Evolutionary conservation across 2,329 filamentous ascomycete species (phyloP).

Genomic region (Thermothelomyces thermophilus): DNA sequence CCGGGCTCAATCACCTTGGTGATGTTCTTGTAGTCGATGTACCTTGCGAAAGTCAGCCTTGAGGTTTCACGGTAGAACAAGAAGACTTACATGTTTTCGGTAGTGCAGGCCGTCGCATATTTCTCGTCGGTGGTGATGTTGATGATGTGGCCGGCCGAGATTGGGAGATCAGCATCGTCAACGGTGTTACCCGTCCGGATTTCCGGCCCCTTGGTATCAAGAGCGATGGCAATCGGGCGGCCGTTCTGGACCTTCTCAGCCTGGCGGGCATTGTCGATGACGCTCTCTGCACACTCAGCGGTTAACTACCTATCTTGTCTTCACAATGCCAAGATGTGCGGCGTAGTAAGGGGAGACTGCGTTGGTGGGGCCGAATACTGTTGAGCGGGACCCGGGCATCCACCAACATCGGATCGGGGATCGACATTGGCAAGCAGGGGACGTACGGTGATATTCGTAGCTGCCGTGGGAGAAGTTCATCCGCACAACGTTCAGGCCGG

Average conservation of each 20-base stretch:
- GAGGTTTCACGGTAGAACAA: neutral
- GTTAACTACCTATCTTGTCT: conserved; percentile 50
- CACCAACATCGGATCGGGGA: neutral
- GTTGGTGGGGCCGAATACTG: neutral
- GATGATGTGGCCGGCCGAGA: conserved; percentile 74
- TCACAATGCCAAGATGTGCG: neutral
- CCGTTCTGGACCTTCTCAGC: conserved; percentile 73
- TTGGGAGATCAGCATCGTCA: conserved; percentile 73
- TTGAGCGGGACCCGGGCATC: conserved; percentile 6
- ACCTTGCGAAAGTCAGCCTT: conserved; percentile 47
- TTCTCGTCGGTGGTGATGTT: conserved; percentile 96
- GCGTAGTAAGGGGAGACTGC: neutral
- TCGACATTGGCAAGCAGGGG: neutral
- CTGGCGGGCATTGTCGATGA: conserved; percentile 90
- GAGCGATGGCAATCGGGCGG: conserved; percentile 89
- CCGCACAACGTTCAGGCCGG: conserved; percentile 94
- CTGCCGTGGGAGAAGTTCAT: conserved; percentile 99
- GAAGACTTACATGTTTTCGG: conserved; percentile 81
- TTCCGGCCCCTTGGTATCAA: conserved; percentile 63
- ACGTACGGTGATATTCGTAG: conserved; percentile 59
- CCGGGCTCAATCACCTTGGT: conserved; percentile 92
- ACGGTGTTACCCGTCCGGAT: conserved; percentile 62
- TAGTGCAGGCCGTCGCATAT: conserved; percentile 77
- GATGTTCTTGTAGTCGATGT: conserved; percentile 99
- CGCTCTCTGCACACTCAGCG: conserved; percentile 55